phyloP scores from a whole-genome alignment of 202 grass and related monocot genomes.

The Digitaria exilis region DNA sequence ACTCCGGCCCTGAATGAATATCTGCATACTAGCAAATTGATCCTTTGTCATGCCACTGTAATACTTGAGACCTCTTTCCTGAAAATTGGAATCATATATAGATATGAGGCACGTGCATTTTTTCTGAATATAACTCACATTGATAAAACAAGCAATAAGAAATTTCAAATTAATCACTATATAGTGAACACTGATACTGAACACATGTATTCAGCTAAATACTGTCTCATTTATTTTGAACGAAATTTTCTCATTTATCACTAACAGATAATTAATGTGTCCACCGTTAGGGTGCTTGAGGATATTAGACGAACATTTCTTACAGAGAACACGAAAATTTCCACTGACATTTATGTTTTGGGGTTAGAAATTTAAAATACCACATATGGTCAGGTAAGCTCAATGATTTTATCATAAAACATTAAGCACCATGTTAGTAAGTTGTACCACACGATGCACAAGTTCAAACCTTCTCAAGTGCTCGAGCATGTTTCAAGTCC shows the following conservation, averaged over 20 bases:
- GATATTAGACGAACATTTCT: conserved; percentile 3
- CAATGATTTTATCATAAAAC: background rate
- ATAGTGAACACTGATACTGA: background rate
- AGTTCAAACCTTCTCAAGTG: conserved; percentile 70
- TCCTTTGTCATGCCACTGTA: conserved; percentile 92
- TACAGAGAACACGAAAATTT: background rate
- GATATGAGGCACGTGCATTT: conserved; percentile 13
- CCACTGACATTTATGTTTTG: background rate
- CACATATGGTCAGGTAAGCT: background rate
- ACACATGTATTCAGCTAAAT: conserved; percentile 1
- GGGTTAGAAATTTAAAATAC: background rate
- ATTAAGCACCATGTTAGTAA: background rate
- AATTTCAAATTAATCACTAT: background rate
- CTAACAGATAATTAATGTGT: background rate
- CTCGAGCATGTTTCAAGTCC: conserved; percentile 64
- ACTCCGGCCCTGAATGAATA: conserved; percentile 63
- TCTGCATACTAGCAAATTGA: conserved; percentile 84
- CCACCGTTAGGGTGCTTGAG: background rate
- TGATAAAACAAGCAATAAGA: background rate
- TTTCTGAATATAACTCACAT: background rate
- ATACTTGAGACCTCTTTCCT: conserved; percentile 82
- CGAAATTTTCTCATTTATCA: background rate
- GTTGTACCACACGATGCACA: background rate
- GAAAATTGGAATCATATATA: conserved; percentile 35
- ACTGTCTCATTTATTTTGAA: too few species aligned